phyloP scores from a whole-genome alignment of 306 rosid species.

The Abrus pulchellus region DNA sequence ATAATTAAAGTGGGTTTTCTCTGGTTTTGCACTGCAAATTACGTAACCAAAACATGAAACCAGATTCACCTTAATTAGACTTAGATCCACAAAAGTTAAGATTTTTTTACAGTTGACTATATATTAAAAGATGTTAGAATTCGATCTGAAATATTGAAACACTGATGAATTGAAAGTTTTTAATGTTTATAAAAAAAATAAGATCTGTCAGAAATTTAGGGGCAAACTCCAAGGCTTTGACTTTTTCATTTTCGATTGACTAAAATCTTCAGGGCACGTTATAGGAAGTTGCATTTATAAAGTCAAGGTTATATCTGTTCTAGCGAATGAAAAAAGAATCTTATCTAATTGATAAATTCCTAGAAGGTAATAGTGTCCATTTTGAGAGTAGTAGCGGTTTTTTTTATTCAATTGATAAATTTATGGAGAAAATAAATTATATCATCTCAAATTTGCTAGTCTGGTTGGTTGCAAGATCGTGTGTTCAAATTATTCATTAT shows the following conservation, averaged over 20 bases:
- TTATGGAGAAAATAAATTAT: no score
- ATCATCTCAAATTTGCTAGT: no score
- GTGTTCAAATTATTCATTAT: no score
- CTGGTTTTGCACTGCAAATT: background rate
- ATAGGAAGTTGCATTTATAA: background rate
- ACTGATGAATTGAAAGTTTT: background rate
- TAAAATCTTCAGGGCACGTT: background rate
- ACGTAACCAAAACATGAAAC: background rate
- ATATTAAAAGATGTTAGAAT: background rate
- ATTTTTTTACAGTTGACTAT: background rate
- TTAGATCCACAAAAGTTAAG: background rate
- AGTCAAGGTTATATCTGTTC: background rate
- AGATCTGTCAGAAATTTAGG: background rate
- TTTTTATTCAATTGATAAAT: no score
- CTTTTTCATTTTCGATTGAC: background rate
- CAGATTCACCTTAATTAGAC: background rate
- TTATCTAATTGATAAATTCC: no score
- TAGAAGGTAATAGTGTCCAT: no score
- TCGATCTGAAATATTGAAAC: background rate
- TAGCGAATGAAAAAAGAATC: no score
- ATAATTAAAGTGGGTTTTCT: background rate
- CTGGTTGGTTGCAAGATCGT: no score
- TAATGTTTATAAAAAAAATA: background rate
- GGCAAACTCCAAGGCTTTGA: background rate
- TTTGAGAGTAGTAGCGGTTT: no score